These are phyloP conservation scores for Kwoniella botswanensis DNA, from an alignment of 768 basidiomycete species.

Conservation along the genomic window DNA sequence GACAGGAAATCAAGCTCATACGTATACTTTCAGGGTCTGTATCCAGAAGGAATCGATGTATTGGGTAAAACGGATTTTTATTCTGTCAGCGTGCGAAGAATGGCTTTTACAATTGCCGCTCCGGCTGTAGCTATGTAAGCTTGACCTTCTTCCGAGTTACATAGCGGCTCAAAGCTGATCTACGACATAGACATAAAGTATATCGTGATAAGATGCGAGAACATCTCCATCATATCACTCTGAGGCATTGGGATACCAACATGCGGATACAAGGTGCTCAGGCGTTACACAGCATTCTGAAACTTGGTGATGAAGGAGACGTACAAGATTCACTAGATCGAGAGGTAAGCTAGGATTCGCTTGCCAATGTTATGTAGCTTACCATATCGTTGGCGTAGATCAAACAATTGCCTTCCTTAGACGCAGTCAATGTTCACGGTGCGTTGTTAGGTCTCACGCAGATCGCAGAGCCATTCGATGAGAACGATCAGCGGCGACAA, in stretches of 20 bases:
- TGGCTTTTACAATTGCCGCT: slow-evolving; percentile 83
- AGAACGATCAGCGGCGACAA: slow-evolving; percentile 60
- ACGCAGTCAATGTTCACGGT: slow-evolving; percentile 78
- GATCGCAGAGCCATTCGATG: slow-evolving; percentile 64
- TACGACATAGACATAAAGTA: slow-evolving; percentile 68
- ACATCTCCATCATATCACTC: slow-evolving; percentile 73
- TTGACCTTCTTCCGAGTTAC: neutral
- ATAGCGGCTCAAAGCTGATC: neutral
- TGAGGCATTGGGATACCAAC: slow-evolving; percentile 85
- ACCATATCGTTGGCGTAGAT: slow-evolving; percentile 27
- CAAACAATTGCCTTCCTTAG: slow-evolving; percentile 66
- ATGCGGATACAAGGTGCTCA: slow-evolving; percentile 80
- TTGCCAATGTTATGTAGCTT: neutral
- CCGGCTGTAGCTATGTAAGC: slow-evolving; percentile 84
- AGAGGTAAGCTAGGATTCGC: slow-evolving; percentile 37
- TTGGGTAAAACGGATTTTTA: slow-evolving; percentile 92
- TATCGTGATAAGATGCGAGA: slow-evolving; percentile 73
- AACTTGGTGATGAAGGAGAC: slow-evolving; percentile 53
- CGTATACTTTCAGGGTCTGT: slow-evolving; percentile 67
- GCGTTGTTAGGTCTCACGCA: slow-evolving; percentile 75
- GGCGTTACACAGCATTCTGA: slow-evolving; percentile 72
- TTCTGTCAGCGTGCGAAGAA: slow-evolving; percentile 81
- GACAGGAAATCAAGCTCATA: neutral
- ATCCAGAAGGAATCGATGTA: slow-evolving; percentile 93
- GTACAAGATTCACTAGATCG: slow-evolving; percentile 34